Base-by-base conservation (phyloP, 2,329 filamentous ascomycete genomes). In the Eutypella sp. region DNA sequence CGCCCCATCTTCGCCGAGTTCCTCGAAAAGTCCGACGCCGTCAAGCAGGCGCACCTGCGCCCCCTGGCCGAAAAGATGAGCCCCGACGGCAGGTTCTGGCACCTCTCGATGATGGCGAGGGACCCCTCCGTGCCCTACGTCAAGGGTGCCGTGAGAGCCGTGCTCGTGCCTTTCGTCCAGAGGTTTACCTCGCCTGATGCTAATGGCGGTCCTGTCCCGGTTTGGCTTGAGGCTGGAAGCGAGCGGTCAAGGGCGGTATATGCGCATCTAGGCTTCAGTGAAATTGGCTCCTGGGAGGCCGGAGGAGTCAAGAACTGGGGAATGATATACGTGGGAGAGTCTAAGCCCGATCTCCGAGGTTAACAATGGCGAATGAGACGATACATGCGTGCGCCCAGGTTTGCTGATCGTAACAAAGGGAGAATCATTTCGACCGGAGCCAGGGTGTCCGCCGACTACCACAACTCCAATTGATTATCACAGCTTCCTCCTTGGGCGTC, bases 31-130 rank as follows among this genome's bases (percentile, higher is more conserved):
- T 15, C 20, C 1, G 5, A 6, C n/a, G 41, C 25, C 27, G 6
- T 52, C 16, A 44, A 38, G 46, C 23, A 16, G 22, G 15, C 16
- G 33, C 18, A 38, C 9, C 39, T 56, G 42, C 41, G 43, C 13
- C 53, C 49, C 3, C 20, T 52, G 5, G 51, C 47, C 18, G 22
- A 42, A 29, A 38, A 42, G 7, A 45, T 49, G 34, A 50, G 51
- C n/a, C 41, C n/a, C n/a, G n/a, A 38, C 3, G 53, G 52, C 8
- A 25, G 46, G 16, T 52, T 46, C 34, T 54, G 52, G 54, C 48
- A 54, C 33, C 42, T 56, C 38, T 50, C 46, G n/a, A 47, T 56
- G 20, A 50, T 54, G 50, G 52, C 50, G 42, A 45, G 52, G 45
- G 52, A 55, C 38, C 52, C 50, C 15, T 49, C 2, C 38, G 40